These are phyloP conservation scores for Pelargonium australe DNA, from an alignment of 441 rosid species.

Conservation along the genomic window DNA sequence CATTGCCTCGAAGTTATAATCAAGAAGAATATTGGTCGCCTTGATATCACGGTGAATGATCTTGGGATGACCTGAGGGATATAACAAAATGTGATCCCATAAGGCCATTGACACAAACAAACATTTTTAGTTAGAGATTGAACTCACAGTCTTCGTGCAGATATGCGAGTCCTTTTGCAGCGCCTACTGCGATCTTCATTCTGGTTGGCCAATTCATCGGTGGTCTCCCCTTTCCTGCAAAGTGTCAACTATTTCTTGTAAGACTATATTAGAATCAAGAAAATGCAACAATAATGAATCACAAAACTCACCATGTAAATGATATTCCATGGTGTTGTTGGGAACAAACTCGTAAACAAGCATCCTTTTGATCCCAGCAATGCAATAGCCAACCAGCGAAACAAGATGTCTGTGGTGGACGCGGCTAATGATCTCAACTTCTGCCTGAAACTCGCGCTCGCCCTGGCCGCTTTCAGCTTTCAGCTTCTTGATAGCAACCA, in stretches of 20 bases:
- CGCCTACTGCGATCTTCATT: slow-evolving; percentile 79
- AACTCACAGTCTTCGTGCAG: slow-evolving; percentile 89
- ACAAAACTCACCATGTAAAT: slow-evolving; percentile 56
- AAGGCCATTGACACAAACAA: neutral
- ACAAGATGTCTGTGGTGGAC: slow-evolving; percentile 97
- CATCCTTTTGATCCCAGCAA: slow-evolving; percentile 59
- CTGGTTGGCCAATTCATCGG: slow-evolving; percentile 82
- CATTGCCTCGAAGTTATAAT: slow-evolving; percentile 90
- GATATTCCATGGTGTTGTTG: slow-evolving; percentile 83
- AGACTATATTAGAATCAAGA: slow-evolving; percentile 14
- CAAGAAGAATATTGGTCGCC: slow-evolving; percentile 78
- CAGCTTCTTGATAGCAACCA: slow-evolving; percentile 84
- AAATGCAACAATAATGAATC: neutral
- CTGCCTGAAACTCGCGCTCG: slow-evolving; percentile 95
- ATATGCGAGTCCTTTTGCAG: slow-evolving; percentile 96
- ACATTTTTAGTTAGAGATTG: neutral
- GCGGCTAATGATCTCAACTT: slow-evolving; percentile 91
- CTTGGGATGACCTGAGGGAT: slow-evolving; percentile 83
- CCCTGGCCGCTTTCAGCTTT: slow-evolving; percentile 98
- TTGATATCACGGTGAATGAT: slow-evolving; percentile 99
- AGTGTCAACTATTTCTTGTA: slow-evolving; percentile 8
- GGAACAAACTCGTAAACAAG: slow-evolving; percentile 97
- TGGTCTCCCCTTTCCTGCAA: slow-evolving; percentile 70
- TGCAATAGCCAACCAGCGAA: slow-evolving; percentile 91
- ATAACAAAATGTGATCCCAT: neutral